A percentile compares a stretch with the other conserved stretches of the same genome.
phyloP scores from a whole-genome alignment of 2,329 filamentous ascomycete species.

The Colletotrichum godetiae region DNA sequence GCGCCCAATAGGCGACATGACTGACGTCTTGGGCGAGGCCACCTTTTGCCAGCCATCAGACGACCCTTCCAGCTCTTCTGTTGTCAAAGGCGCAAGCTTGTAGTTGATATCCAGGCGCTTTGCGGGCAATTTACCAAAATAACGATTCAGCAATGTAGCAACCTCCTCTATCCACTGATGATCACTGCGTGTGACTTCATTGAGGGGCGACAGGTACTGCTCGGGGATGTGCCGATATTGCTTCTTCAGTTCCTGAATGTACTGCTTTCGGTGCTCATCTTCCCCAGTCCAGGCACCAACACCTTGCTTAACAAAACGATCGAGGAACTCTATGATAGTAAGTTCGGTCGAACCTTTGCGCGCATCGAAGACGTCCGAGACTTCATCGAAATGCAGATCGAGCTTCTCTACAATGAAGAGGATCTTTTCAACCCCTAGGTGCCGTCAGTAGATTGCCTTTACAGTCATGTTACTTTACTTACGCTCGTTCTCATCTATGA shows the following conservation, averaged over 20 bases:
- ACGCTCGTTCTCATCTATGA: conserved; percentile 26
- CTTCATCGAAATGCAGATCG: conserved; percentile 52
- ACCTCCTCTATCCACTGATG: conserved; percentile 52
- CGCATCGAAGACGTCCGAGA: conserved; percentile 53
- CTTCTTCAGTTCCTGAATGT: conserved; percentile 47
- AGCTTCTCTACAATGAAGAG: conserved; percentile 57
- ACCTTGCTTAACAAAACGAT: conserved; percentile 54
- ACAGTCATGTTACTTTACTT: not conserved
- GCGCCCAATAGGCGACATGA: conserved; percentile 10
- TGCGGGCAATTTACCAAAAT: conserved; percentile 53
- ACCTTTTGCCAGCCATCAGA: conserved; percentile 28
- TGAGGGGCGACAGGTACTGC: conserved; percentile 54
- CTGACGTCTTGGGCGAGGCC: conserved; percentile 7
- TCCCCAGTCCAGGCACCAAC: conserved; percentile 36
- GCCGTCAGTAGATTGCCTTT: not conserved
- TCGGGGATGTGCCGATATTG: conserved; percentile 56
- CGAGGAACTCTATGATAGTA: conserved; percentile 55
- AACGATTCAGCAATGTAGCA: conserved; percentile 52
- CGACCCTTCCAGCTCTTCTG: conserved; percentile 44
- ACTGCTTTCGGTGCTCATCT: conserved; percentile 44
- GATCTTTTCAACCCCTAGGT: conserved; percentile 52
- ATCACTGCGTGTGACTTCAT: conserved; percentile 48
- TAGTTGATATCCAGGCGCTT: conserved; percentile 52
- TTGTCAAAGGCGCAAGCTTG: conserved; percentile 49
- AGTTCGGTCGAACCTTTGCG: conserved; percentile 51